Conservation (phyloP, 805 yeast genomes). For the Teunomyces atbi region DNA sequence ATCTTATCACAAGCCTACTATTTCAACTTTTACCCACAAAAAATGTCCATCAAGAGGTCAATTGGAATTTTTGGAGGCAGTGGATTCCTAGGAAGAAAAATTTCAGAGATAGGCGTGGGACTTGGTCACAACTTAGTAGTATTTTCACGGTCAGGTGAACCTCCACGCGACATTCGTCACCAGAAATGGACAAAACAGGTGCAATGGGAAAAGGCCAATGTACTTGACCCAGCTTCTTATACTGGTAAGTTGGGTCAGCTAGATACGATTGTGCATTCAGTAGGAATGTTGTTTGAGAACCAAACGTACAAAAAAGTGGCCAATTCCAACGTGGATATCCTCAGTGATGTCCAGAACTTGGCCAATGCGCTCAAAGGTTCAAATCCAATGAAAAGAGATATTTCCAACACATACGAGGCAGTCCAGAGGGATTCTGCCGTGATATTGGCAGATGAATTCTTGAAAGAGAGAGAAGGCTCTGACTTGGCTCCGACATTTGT, state of each 20-base stretch:
- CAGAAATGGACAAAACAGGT: conserved; percentile 57
- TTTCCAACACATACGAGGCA: conserved; percentile 53
- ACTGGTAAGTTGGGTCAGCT: conserved; percentile 44
- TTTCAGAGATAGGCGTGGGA: conserved; percentile 65
- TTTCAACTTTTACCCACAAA: background rate
- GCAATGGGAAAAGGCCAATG: conserved; percentile 64
- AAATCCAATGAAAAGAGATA: conserved; percentile 59
- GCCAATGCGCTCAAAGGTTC: conserved; percentile 43
- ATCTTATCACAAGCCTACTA: too few species aligned
- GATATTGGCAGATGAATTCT: conserved; percentile 55
- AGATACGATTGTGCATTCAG: conserved; percentile 74
- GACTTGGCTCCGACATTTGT: conserved; percentile 44
- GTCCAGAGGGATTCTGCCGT: conserved; percentile 71
- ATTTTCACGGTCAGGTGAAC: conserved; percentile 61
- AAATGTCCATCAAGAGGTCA: conserved; percentile 20
- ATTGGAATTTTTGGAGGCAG: conserved; percentile 81
- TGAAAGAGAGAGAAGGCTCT: conserved; percentile 22
- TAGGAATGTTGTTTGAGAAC: conserved; percentile 75
- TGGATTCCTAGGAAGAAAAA: conserved; percentile 71
- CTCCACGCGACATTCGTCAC: conserved; percentile 32
- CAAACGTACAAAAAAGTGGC: conserved; percentile 60
- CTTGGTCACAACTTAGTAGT: conserved; percentile 68
- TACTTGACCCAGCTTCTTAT: conserved; percentile 65
- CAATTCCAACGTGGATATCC: conserved; percentile 39
- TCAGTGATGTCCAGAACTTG: conserved; percentile 29